These are phyloP conservation scores for Boletellus emodensis DNA, from an alignment of 768 basidiomycete genomes.

Conservation along the genomic window DNA sequence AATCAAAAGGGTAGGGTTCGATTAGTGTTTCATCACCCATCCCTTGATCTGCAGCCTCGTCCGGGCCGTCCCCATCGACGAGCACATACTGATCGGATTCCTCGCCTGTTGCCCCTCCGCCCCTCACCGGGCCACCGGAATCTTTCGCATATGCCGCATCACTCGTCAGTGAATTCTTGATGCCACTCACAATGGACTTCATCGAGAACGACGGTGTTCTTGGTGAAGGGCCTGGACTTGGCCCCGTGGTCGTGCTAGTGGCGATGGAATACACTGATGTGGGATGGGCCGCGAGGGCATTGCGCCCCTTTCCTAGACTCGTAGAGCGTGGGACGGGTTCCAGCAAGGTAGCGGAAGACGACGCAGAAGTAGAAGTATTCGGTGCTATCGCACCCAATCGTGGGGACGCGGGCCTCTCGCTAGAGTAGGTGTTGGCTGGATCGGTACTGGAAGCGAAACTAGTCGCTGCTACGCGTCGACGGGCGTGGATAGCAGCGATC, in stretches of 20 bases:
- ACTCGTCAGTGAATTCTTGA: constrained; percentile 18
- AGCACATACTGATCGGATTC: constrained; percentile 26
- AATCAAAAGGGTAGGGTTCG: constrained; percentile 22
- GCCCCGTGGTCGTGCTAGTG: not conserved
- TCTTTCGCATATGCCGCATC: constrained; percentile 10
- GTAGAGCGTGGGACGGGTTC: constrained; percentile 25
- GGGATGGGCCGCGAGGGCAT: constrained; percentile 7
- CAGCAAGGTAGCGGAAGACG: constrained; percentile 15
- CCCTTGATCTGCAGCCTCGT: constrained; percentile 2
- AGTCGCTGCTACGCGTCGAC: constrained; percentile 25
- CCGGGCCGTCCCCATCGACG: constrained; percentile 19
- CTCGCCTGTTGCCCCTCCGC: not conserved
- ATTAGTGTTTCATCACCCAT: constrained; percentile 17
- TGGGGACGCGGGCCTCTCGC: constrained; percentile 14
- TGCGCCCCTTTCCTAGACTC: constrained; percentile 13
- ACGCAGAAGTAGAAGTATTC: constrained; percentile 17
- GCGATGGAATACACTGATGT: constrained; percentile 13
- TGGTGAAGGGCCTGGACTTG: constrained; percentile 13
- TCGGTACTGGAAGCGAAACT: not conserved
- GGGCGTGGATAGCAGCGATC: constrained; percentile 54
- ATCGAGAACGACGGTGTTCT: constrained; percentile 19
- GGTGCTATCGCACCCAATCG: constrained; percentile 1
- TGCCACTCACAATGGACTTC: constrained; percentile 20
- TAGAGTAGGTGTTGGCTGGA: constrained; percentile 5
- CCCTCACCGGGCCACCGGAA: not conserved